These are phyloP conservation scores for Coccinonectria pachysandricola DNA, from an alignment of 2,329 filamentous ascomycete genomes.

Conservation along the genomic window DNA sequence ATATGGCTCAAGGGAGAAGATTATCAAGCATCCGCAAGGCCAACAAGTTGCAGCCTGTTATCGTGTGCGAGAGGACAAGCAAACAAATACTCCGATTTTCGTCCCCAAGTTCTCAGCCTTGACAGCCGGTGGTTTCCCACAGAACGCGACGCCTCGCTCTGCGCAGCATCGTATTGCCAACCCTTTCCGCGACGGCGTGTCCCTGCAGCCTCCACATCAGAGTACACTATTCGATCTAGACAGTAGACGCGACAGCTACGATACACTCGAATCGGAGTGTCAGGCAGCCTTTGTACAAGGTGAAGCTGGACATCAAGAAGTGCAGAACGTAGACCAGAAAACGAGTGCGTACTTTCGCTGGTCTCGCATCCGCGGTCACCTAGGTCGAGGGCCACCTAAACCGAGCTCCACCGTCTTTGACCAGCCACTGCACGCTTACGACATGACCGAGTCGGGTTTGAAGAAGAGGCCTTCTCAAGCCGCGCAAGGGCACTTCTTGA, in stretches of 20 bases:
- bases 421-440: slow-evolving; percentile 13
- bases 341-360: too few relatives aligned
- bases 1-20: slow-evolving; percentile 15
- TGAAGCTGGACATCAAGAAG: too few relatives aligned
- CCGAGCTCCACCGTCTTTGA: slow-evolving; percentile 13
- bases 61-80: slow-evolving; percentile 14
- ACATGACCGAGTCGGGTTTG: slow-evolving; percentile 4
- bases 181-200: slow-evolving; percentile 9
- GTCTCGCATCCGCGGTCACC: slow-evolving; percentile 16
- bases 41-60: slow-evolving; percentile 5
- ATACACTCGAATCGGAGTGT: slow-evolving; percentile 22
- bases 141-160: slow-evolving; percentile 14
- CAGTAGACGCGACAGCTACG: slow-evolving; percentile 19
- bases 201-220: slow-evolving; percentile 3
- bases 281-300: too few relatives aligned
- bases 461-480: slow-evolving; percentile 8
- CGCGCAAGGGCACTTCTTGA: slow-evolving; percentile 14
- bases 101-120: slow-evolving; percentile 12
- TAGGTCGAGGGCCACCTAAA: slow-evolving; percentile 15
- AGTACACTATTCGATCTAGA: slow-evolving; percentile 14
- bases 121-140: slow-evolving; percentile 6
- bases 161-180: slow-evolving; percentile 11
- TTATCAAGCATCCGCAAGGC: slow-evolving; percentile 17
- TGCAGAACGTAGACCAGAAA: too few relatives aligned
- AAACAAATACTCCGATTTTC: slow-evolving; percentile 10